Evolutionary conservation across 805 yeast species (phyloP).

Genomic region (Saccharomycopsis babjevae): DNA sequence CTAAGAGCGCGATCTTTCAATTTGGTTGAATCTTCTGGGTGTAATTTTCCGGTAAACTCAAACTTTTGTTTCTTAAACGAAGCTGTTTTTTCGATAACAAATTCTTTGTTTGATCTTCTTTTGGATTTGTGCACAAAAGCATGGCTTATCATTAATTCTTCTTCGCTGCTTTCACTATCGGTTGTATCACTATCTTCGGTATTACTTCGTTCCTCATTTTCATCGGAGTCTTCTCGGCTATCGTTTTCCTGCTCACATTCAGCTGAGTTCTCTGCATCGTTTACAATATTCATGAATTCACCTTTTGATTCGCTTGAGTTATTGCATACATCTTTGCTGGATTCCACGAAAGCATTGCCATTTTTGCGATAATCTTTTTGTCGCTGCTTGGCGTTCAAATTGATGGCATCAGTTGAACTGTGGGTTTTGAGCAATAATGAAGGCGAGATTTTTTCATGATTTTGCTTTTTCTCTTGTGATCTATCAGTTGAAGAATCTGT

Average conservation of each 20-base stretch:
- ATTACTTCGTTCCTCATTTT: constrained; percentile 25
- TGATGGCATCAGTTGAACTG: background rate
- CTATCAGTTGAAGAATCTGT: background rate
- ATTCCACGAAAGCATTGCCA: background rate
- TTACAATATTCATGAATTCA: constrained; percentile 20
- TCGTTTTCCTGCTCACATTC: constrained; percentile 25
- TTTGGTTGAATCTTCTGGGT: background rate
- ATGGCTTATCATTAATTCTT: constrained; percentile 17
- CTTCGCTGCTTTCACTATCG: constrained; percentile 16
- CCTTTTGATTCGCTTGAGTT: background rate
- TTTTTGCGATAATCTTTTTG: background rate
- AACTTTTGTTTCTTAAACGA: background rate
- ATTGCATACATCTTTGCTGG: background rate
- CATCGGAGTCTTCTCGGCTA: constrained; percentile 19
- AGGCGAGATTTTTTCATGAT: background rate
- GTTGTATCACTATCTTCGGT: constrained; percentile 23
- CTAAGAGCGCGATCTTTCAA: constrained; percentile 17
- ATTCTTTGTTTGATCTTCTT: constrained; percentile 25
- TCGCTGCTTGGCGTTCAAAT: background rate
- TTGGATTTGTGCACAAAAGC: constrained; percentile 33
- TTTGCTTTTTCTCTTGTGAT: constrained; percentile 18
- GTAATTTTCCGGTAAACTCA: background rate
- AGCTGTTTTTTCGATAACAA: constrained; percentile 20
- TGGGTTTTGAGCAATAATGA: constrained; percentile 6
- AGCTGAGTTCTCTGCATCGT: constrained; percentile 23